Evolutionary conservation across 176 grass and related monocot species (phyloP).

Genomic region (Ampelocalamus luodianensis): DNA sequence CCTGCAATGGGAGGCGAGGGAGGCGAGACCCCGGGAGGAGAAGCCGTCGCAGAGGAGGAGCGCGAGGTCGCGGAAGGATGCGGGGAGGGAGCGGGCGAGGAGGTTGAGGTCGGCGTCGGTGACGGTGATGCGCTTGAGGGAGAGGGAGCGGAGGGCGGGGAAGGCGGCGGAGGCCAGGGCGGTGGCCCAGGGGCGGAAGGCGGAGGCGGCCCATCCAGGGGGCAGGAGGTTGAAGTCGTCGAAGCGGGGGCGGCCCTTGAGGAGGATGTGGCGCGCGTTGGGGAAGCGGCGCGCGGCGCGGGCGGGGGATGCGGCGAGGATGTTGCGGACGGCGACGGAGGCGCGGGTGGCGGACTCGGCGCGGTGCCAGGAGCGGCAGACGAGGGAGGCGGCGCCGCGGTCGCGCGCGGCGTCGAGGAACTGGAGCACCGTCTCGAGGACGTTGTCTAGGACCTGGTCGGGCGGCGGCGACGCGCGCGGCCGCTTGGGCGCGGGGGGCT

Average conservation of each 20-base stretch:
- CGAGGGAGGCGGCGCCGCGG: constrained; percentile 77
- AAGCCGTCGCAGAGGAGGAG: constrained; percentile 92
- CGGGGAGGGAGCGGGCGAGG: constrained; percentile 49
- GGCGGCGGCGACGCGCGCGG: constrained; percentile 54
- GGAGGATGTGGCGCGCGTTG: constrained; percentile 56
- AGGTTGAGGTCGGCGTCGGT: constrained; percentile 80
- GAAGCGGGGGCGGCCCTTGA: constrained; percentile 89
- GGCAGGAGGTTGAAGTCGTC: constrained; percentile 92
- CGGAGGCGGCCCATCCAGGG: constrained; percentile 67
- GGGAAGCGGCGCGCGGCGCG: constrained; percentile 76
- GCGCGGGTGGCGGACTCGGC: constrained; percentile 74
- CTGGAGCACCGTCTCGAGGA: constrained; percentile 92
- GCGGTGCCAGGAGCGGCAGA: constrained; percentile 82
- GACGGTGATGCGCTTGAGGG: constrained; percentile 88
- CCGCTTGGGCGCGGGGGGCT: constrained; percentile 40
- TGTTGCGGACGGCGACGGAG: constrained; percentile 74
- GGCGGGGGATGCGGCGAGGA: constrained; percentile 69
- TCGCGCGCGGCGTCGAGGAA: constrained; percentile 70
- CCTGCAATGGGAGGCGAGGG: constrained; percentile 85
- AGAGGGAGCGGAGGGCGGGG: constrained; percentile 59
- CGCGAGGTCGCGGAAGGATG: constrained; percentile 69
- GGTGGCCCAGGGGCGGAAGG: constrained; percentile 72
- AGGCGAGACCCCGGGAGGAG: constrained; percentile 70
- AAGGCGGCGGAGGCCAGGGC: constrained; percentile 49
- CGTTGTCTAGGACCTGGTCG: constrained; percentile 92